These are phyloP conservation scores for Phylloporus sp. DNA, from an alignment of 768 basidiomycete species.

Conservation along the genomic window DNA sequence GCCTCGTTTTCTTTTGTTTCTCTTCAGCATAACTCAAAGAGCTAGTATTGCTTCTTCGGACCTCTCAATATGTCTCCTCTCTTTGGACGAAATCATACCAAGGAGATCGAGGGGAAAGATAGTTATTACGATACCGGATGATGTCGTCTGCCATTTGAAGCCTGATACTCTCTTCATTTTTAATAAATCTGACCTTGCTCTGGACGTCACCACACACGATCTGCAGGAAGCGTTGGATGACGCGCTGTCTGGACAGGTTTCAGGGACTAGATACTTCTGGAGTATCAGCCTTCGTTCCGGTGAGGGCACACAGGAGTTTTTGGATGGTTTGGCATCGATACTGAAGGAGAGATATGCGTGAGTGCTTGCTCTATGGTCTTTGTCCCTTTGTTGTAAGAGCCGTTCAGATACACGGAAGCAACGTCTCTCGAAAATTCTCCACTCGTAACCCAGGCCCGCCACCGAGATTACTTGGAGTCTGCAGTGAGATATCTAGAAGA, in stretches of 20 bases:
- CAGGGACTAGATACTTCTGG: conserved; percentile 41
- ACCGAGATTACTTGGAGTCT: conserved; percentile 70
- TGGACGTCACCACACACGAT: conserved; percentile 1
- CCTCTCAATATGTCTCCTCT: conserved; percentile 75
- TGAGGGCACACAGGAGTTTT: conserved; percentile 54
- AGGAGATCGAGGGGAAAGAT: neutral
- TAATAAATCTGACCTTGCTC: conserved; percentile 71
- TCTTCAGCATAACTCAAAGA: neutral
- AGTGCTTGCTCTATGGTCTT: neutral
- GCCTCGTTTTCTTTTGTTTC: conserved; percentile 24
- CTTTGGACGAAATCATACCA: conserved; percentile 48
- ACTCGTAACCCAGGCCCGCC: conserved; percentile 75
- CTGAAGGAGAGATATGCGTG: conserved; percentile 35
- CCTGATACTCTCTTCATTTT: conserved; percentile 64
- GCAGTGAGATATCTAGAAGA: conserved; percentile 42
- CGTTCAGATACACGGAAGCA: conserved; percentile 14
- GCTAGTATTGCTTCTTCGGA: conserved; percentile 64
- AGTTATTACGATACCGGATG: conserved; percentile 39
- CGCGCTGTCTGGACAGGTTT: conserved; percentile 7
- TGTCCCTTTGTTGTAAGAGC: neutral
- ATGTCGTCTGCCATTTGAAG: conserved; percentile 47
- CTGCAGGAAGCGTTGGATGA: conserved; percentile 19
- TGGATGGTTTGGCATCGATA: conserved; percentile 51
- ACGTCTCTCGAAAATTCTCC: conserved; percentile 36
- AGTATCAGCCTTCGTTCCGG: conserved; percentile 56